Evolutionary conservation across 768 basidiomycete genomes (phyloP).

Genomic region (Hypholoma fasciculare): DNA sequence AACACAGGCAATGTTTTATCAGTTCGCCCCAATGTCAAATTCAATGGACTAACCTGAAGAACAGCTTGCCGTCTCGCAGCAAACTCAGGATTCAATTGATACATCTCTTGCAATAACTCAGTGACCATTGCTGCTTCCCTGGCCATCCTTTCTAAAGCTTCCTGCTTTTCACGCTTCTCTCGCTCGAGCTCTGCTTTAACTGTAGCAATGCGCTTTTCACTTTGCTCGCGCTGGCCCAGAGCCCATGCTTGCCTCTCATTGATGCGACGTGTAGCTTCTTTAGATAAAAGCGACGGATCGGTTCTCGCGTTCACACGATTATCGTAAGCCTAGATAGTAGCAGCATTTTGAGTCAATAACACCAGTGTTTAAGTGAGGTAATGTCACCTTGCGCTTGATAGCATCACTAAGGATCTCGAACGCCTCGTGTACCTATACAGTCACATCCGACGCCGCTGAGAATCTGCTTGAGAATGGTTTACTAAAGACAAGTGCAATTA

Average conservation of each 20-base stretch:
- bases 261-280: slow-evolving; percentile 41
- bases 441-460: slow-evolving; percentile 8
- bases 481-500: slow-evolving; percentile 24
- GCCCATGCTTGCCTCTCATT: slow-evolving; percentile 59
- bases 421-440: slow-evolving; percentile 57
- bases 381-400: slow-evolving; percentile 52
- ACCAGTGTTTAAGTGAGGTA: neutral
- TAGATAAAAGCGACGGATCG: slow-evolving; percentile 28
- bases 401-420: slow-evolving; percentile 60
- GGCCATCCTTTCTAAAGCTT: slow-evolving; percentile 27
- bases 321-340: slow-evolving; percentile 44
- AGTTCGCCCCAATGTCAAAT: neutral
- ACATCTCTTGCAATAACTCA: slow-evolving; percentile 55
- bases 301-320: slow-evolving; percentile 32
- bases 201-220: slow-evolving; percentile 49
- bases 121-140: slow-evolving; percentile 44
- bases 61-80: slow-evolving; percentile 52
- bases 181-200: slow-evolving; percentile 31
- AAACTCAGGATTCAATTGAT: slow-evolving; percentile 62
- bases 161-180: slow-evolving; percentile 37
- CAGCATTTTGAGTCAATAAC: neutral
- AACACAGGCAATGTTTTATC: neutral
- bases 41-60: slow-evolving; percentile 40
- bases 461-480: slow-evolving; percentile 5
- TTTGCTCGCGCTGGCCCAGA: slow-evolving; percentile 45